phyloP scores from a whole-genome alignment of 257 asterid species.

The Gentiana macrophylla region DNA sequence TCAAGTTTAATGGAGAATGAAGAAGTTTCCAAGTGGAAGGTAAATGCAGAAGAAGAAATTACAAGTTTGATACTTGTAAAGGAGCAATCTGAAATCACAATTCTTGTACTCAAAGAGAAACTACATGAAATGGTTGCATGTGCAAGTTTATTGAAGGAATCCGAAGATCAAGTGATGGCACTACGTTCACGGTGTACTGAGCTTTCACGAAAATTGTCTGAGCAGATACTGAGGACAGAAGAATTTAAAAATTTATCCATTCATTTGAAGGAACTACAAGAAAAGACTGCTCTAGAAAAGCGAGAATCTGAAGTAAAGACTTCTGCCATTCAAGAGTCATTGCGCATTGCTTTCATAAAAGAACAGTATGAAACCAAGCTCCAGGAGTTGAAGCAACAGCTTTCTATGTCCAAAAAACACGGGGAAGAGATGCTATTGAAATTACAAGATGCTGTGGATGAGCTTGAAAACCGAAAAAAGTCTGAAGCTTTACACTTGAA shows the following conservation, averaged over 20 bases:
- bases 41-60: conserved; percentile 41
- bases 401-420: conserved; percentile 63
- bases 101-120: conserved; percentile 39
- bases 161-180: conserved; percentile 27
- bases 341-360: conserved; percentile 84
- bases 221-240: conserved; percentile 62
- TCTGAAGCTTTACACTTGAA: conserved; percentile 70
- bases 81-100: conserved; percentile 56
- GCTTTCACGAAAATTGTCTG: conserved; percentile 52
- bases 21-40: no score
- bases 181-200: conserved; percentile 41
- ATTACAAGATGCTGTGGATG: conserved; percentile 86
- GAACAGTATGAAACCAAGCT: conserved; percentile 75
- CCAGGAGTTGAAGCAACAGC: conserved; percentile 80
- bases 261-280: conserved; percentile 78
- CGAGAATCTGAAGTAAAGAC: conserved; percentile 56
- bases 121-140: conserved; percentile 34
- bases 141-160: conserved; percentile 23
- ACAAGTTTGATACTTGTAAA: conserved; percentile 25
- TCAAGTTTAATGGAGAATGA: conserved; percentile 18
- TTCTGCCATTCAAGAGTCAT: conserved; percentile 54
- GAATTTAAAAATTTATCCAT: conserved; percentile 66
- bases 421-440: conserved; percentile 93
- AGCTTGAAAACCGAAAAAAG: conserved; percentile 71
- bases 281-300: conserved; percentile 47